Evolutionary conservation across 2,329 filamentous ascomycete genomes (phyloP), one percentile per base, ranked within the genome.

Genomic region (Zalaria sp.): DNA sequence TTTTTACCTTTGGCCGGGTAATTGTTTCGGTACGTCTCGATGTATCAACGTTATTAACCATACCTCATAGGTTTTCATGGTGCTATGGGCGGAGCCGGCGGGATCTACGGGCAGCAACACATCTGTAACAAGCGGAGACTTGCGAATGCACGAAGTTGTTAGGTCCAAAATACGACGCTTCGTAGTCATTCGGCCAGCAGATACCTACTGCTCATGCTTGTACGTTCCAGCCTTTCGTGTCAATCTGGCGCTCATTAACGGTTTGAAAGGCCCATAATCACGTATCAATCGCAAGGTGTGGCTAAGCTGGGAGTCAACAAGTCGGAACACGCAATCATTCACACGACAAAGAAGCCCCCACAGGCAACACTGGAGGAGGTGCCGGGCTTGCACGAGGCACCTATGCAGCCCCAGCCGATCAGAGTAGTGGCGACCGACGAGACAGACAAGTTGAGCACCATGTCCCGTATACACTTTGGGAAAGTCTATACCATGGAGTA

Each of bases 291-390:
- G 29, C 29, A 42, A 32, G 55, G 52, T 4, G 49, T 54, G 0
- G 29, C 37, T 1, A 53, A 52, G 34, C 31, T 5, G 4, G 40
- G 45, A 1, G 43, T 52, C 3, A 47, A 25, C 5, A 51, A 51
- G 28, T 43, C 45, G 4, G 51, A 57, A 4, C 53, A 57, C 38
- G 46, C 43, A 6, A 49, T 57, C 35, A 54, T 56, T 10, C 45
- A 53, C 34, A 53, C 54, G 1, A 38, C 43, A 8, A 35, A 8
- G 3, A 3, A 35, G 1, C 35, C 48, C 8, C 47, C 48, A 7
- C 2, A 28, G 1, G 41, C 41, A 1, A 5, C 11, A 5, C 8
- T 7, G 4, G 35, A 8, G 3, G 52, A 54, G 28, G 3, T 2
- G 5, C 44, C 47, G 9, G 9, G 3, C 4, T 8, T 27, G 3